Evolutionary conservation across 1,284 basidiomycete genomes (phyloP).

Genomic region (Cutaneotrichosporon cavernicola): DNA sequence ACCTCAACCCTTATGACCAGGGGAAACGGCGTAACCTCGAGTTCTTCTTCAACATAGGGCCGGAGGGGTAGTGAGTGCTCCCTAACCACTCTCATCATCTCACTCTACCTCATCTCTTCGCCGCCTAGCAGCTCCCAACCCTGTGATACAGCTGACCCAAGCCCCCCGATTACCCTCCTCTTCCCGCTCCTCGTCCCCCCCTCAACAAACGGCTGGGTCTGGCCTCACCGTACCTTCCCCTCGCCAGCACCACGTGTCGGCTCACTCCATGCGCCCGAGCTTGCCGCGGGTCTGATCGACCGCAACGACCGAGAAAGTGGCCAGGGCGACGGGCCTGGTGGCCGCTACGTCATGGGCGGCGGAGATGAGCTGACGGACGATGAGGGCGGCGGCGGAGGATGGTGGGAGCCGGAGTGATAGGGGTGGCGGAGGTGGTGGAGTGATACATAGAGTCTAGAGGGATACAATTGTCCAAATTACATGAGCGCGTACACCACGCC

Average conservation of each 20-base stretch:
- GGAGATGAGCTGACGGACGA: conserved; percentile 31
- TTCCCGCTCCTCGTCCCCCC: conserved; percentile 77
- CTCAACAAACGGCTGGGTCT: conserved; percentile 80
- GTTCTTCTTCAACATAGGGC: conserved; percentile 85
- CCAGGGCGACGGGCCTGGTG: conserved; percentile 61
- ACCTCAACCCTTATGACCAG: conserved; percentile 88
- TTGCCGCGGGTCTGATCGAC: conserved; percentile 33
- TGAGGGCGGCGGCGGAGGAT: conserved; percentile 28
- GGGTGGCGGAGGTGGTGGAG: too few relatives aligned
- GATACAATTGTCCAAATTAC: background rate
- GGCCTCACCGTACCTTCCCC: conserved; percentile 32
- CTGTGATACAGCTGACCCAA: conserved; percentile 41
- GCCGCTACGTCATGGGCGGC: conserved; percentile 52
- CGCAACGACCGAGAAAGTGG: conserved; percentile 55
- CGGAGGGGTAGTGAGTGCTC: conserved; percentile 69
- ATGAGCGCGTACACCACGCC: background rate
- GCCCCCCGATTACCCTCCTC: conserved; percentile 71
- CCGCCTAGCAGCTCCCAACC: background rate
- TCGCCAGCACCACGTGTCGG: background rate
- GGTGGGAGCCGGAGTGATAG: conserved; percentile 18
- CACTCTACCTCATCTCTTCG: background rate
- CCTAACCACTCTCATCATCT: too few relatives aligned
- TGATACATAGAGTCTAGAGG: background rate
- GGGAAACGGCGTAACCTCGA: conserved; percentile 73
- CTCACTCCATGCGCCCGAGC: conserved; percentile 36